phyloP scores from a whole-genome alignment of 2,329 filamentous ascomycete species.

The Trichoderma sp. region DNA sequence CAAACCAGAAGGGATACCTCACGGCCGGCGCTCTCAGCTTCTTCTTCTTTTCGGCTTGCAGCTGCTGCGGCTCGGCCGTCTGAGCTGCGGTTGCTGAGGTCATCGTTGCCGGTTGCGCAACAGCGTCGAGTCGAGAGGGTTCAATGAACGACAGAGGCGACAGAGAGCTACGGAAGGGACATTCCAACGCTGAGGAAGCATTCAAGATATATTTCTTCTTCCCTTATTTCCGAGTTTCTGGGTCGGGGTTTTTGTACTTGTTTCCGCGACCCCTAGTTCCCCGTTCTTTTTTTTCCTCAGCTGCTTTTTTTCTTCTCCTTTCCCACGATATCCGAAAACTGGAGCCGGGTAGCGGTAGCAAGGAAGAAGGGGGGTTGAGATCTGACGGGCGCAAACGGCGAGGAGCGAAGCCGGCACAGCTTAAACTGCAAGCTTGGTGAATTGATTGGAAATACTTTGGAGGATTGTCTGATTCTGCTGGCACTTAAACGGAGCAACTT shows the following conservation, averaged over 20 bases:
- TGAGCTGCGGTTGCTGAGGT: constrained; percentile 3
- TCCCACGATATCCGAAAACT: not conserved
- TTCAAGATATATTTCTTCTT: not conserved
- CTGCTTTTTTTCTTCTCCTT: not conserved
- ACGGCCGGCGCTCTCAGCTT: constrained; percentile 41
- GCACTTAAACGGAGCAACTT: not conserved
- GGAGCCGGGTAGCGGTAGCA: not conserved
- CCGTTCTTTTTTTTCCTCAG: not conserved
- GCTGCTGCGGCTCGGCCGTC: constrained; percentile 23
- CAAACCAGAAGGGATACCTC: constrained; percentile 90
- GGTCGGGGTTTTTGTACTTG: not conserved
- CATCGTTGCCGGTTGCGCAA: constrained; percentile 14
- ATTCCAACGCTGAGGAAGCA: constrained; percentile 13
- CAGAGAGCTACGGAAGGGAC: not conserved
- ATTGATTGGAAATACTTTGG: not conserved
- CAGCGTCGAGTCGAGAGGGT: not conserved
- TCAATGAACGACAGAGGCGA: not conserved
- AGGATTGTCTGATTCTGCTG: not conserved
- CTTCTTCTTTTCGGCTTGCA: constrained; percentile 33
- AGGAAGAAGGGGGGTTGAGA: not conserved
- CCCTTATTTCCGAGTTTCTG: not conserved
- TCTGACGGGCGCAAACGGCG: not conserved
- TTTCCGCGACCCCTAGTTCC: not conserved
- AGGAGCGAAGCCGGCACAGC: constrained; percentile 5
- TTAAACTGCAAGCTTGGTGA: not conserved